phyloP scores from a whole-genome alignment of 345 rosid species.

The Lenwebbia sp. region DNA sequence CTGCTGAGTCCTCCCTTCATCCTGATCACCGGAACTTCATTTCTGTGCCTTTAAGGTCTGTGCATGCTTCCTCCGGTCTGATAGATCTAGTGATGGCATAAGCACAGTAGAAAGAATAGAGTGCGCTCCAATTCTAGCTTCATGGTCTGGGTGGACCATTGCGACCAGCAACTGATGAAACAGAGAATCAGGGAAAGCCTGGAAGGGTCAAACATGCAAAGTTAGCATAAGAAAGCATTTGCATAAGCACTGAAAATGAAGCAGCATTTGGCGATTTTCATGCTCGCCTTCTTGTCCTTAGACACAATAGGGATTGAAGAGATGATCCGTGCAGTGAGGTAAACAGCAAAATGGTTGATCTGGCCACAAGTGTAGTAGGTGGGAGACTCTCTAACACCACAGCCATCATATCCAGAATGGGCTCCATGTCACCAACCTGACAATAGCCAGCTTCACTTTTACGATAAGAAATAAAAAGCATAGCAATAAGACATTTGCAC shows the following conservation, averaged over 20 bases:
- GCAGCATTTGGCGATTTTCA: background rate
- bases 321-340: constrained; percentile 49
- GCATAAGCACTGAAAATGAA: background rate
- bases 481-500: background rate
- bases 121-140: constrained; percentile 74
- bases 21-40: constrained; percentile 27
- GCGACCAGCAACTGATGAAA: constrained; percentile 79
- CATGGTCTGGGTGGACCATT: constrained; percentile 70
- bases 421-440: constrained; percentile 86
- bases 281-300: constrained; percentile 67
- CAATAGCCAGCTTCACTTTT: background rate
- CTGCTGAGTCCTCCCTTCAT: constrained; percentile 27
- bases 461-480: background rate
- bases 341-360: constrained; percentile 61
- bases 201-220: constrained; percentile 13
- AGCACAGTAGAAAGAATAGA: constrained; percentile 59
- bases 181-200: constrained; percentile 89
- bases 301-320: constrained; percentile 57
- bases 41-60: constrained; percentile 6
- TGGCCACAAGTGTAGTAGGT: constrained; percentile 36
- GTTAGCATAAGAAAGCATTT: background rate
- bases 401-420: constrained; percentile 80
- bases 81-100: constrained; percentile 47
- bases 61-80: constrained; percentile 16
- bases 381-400: constrained; percentile 67